These are phyloP conservation scores for Rhizopogon hawkerae DNA, from an alignment of 1,284 basidiomycete genomes.

Conservation along the genomic window DNA sequence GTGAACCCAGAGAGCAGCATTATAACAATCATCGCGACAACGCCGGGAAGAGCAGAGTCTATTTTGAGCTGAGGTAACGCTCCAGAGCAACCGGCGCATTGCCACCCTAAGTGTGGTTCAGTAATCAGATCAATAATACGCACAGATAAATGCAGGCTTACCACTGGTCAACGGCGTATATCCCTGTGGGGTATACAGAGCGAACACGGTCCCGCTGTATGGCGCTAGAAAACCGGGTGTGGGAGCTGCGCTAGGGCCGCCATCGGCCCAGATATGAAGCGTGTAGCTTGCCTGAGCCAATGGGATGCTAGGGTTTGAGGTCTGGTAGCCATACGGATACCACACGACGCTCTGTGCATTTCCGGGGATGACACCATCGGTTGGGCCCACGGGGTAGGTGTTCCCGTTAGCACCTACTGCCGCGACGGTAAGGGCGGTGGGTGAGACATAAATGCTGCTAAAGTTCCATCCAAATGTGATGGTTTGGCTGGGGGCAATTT, in stretches of 20 bases:
- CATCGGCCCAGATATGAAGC: conserved; percentile 70
- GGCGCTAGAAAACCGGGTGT: conserved; percentile 62
- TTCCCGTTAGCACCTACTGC: conserved; percentile 81
- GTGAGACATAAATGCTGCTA: conserved; percentile 60
- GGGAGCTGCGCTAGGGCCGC: conserved; percentile 55
- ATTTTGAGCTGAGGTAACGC: conserved; percentile 39
- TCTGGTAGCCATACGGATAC: conserved; percentile 75
- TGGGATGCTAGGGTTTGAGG: conserved; percentile 53
- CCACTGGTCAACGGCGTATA: conserved; percentile 71
- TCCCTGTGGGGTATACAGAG: conserved; percentile 73
- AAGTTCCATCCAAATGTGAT: conserved; percentile 94
- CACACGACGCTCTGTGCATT: conserved; percentile 68
- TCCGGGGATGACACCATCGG: conserved; percentile 64
- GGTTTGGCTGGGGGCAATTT: conserved; percentile 67
- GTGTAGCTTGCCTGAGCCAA: conserved; percentile 73
- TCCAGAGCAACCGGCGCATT: conserved; percentile 60
- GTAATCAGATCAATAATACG: neutral
- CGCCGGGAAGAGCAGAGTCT: conserved; percentile 58
- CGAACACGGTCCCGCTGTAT: conserved; percentile 70
- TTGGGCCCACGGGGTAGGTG: conserved; percentile 81
- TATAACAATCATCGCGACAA: conserved; percentile 61
- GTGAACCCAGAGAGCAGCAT: conserved; percentile 65
- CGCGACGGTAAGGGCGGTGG: conserved; percentile 68
- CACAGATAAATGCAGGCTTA: conserved; percentile 24
- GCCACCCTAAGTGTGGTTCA: conserved; percentile 52